These are phyloP conservation scores for Oryza australiensis DNA, from an alignment of 176 grass and related monocot species.

Conservation along the genomic window DNA sequence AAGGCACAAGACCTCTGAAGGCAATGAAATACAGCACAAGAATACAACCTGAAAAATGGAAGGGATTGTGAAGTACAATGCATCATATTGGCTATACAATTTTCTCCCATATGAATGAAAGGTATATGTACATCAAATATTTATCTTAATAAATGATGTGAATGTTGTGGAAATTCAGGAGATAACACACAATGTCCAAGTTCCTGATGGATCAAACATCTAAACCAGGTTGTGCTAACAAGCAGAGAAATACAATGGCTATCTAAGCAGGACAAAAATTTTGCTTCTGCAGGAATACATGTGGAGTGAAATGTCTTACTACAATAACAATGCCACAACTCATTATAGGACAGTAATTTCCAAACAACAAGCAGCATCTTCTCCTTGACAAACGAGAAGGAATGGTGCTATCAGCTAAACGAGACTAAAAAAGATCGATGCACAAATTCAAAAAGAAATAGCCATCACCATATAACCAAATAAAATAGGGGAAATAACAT, in stretches of 20 bases:
- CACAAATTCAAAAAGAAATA: constrained; percentile 23
- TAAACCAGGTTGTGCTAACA: not conserved
- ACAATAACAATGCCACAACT: not conserved
- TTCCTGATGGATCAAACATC: not conserved
- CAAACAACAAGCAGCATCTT: not conserved
- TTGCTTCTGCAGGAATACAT: not conserved
- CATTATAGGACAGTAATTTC: not conserved
- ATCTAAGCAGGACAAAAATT: constrained; percentile 8
- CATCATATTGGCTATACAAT: not conserved
- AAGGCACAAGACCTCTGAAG: no score
- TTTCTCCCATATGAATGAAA: constrained; percentile 25
- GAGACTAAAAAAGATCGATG: not conserved
- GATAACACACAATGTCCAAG: not conserved
- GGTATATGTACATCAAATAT: not conserved
- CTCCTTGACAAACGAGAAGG: not conserved
- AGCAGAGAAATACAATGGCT: constrained; percentile 5
- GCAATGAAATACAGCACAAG: no score
- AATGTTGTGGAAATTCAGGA: not conserved
- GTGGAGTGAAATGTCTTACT: constrained; percentile 5
- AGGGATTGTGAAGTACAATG: not conserved
- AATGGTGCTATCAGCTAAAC: constrained; percentile 14
- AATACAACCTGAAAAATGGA: constrained; percentile 13
- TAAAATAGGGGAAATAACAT: not conserved
- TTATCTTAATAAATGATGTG: not conserved
- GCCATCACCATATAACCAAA: constrained; percentile 9